A percentile compares a stretch with the other conserved stretches of the same genome.
Conservation (phyloP, 2,329 filamentous ascomycete species). For the Xylaria sp. region DNA sequence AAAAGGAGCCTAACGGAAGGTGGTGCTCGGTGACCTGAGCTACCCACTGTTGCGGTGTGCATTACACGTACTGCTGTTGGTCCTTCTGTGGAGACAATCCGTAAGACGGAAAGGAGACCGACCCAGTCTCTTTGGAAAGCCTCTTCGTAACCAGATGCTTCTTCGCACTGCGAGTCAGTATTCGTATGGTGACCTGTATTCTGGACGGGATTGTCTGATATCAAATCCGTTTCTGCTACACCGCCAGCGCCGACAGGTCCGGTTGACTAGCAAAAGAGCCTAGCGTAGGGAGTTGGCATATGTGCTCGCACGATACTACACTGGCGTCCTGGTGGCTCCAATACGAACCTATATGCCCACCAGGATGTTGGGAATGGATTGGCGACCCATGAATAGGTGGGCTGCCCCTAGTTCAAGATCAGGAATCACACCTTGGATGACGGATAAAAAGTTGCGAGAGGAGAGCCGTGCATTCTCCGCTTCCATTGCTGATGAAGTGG, state of each 20-base stretch:
- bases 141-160: background rate
- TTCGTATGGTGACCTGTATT: constrained; percentile 15
- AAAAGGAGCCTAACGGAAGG: constrained; percentile 17
- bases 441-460: constrained; percentile 17
- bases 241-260: constrained; percentile 22
- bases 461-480: constrained; percentile 12
- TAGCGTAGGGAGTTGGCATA: constrained; percentile 16
- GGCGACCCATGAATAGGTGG: constrained; percentile 29
- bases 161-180: constrained; percentile 30
- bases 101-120: constrained; percentile 19
- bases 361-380: constrained; percentile 28
- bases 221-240: constrained; percentile 20
- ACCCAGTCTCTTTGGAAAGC: constrained; percentile 7
- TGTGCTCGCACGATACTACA: constrained; percentile 32
- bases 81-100: constrained; percentile 25
- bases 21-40: constrained; percentile 28
- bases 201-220: constrained; percentile 6
- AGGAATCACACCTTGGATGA: constrained; percentile 23
- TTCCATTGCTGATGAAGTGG: background rate
- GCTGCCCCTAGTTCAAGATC: constrained; percentile 28
- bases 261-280: constrained; percentile 9
- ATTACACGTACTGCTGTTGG: background rate
- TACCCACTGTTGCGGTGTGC: constrained; percentile 35
- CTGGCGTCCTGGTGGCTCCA: constrained; percentile 32
- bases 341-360: constrained; percentile 37